phyloP scores from a whole-genome alignment of 108 stramenopile species.

The Poteriospumella lacustris region DNA sequence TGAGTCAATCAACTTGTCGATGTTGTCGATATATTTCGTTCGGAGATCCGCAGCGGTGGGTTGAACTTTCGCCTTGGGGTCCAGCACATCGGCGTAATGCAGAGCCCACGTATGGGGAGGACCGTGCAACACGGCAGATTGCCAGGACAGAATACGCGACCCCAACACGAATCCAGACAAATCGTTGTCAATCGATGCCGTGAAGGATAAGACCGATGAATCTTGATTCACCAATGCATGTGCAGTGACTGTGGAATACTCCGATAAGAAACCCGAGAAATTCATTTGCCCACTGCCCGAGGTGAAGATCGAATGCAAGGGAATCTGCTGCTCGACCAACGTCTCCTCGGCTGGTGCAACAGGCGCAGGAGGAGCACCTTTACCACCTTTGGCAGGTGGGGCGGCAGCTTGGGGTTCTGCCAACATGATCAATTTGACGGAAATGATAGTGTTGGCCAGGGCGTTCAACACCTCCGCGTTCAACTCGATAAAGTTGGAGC shows the following conservation, averaged over 20 bases:
- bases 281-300: not conserved
- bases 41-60: not conserved
- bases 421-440: not conserved
- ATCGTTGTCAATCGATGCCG: not conserved
- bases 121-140: not conserved
- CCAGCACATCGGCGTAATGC: not conserved
- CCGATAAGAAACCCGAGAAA: not conserved
- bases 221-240: not conserved
- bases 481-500: not conserved
- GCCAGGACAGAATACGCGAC: not conserved
- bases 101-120: not conserved
- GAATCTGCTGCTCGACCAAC: not conserved
- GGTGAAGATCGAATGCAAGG: not conserved
- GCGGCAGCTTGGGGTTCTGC: not conserved
- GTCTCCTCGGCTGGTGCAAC: not conserved
- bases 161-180: not conserved
- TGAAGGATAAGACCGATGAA: not conserved
- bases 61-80: conserved; percentile 6
- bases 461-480: not conserved
- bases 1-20: not conserved
- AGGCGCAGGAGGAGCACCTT: not conserved
- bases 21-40: conserved; percentile 1
- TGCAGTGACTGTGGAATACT: not conserved
- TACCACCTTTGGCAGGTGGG: not conserved
- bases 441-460: not conserved